Evolutionary conservation across 2,329 filamentous ascomycete genomes (phyloP).

Genomic region (Alternaria tenuissima): DNA sequence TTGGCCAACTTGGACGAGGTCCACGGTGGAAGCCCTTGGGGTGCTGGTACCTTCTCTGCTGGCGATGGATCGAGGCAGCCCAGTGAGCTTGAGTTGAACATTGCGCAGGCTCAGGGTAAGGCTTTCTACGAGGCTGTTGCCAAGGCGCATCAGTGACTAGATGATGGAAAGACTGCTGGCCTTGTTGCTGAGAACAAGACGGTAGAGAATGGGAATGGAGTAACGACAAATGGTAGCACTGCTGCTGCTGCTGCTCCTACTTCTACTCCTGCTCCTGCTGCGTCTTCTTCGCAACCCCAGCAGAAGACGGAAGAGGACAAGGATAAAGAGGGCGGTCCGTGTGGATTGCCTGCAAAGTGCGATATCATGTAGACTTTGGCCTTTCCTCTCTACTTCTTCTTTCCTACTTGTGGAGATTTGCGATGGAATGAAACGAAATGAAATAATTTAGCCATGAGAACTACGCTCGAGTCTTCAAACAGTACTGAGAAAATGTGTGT

Average conservation of each 20-base stretch:
- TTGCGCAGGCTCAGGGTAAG: constrained; percentile 86
- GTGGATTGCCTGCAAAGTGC: constrained; percentile 80
- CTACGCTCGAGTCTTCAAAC: neutral
- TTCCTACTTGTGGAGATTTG: neutral
- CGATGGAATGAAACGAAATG: constrained; percentile 4
- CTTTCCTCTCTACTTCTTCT: neutral
- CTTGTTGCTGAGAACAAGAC: constrained; percentile 11
- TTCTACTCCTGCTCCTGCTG: constrained; percentile 25
- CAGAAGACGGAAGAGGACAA: constrained; percentile 42
- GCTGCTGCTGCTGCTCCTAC: constrained; percentile 20
- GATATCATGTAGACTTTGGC: constrained; percentile 62
- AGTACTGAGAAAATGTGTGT: neutral
- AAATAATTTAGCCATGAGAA: neutral
- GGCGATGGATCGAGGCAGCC: constrained; percentile 87
- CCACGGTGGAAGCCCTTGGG: constrained; percentile 89
- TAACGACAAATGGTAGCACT: constrained; percentile 19
- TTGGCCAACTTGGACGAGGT: constrained; percentile 74
- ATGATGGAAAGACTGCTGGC: constrained; percentile 57
- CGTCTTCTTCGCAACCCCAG: constrained; percentile 30
- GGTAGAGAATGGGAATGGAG: constrained; percentile 16
- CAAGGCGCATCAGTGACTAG: constrained; percentile 81
- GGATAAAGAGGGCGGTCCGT: constrained; percentile 74
- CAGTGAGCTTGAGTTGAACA: constrained; percentile 73
- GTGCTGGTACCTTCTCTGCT: constrained; percentile 86
- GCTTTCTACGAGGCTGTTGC: constrained; percentile 79